Evolutionary conservation across 495 filamentous ascomycete species (phyloP).

Genomic region (Neurospora sp.): DNA sequence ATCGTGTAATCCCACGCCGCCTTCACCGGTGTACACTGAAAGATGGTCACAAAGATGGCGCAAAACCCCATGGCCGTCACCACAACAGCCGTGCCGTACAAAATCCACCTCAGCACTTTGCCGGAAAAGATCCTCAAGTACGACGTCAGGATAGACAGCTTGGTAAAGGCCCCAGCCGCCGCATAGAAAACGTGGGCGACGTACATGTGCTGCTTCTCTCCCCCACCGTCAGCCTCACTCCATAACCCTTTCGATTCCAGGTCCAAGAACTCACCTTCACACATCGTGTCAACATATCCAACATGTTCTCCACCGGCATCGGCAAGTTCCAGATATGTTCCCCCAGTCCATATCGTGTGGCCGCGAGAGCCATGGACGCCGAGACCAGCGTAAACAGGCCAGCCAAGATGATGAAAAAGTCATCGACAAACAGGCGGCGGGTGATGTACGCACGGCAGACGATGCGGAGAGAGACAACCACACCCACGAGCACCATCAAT

Average conservation of each 20-base stretch:
- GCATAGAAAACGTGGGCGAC: conserved; percentile 19
- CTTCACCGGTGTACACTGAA: conserved; percentile 36
- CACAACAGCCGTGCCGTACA: conserved; percentile 15
- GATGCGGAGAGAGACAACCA: conserved; percentile 8
- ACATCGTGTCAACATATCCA: conserved; percentile 6
- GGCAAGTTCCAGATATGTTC: conserved; percentile 22
- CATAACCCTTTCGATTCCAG: too few species aligned
- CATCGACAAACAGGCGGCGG: conserved; percentile 10
- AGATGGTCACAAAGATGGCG: conserved; percentile 27
- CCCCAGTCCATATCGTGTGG: conserved; percentile 16
- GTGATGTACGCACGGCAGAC: conserved; percentile 12
- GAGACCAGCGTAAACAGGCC: conserved; percentile 14
- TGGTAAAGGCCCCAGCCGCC: conserved; percentile 17
- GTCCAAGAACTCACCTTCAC: conserved; percentile 12
- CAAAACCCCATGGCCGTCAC: conserved; percentile 26
- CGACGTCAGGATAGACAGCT: conserved; percentile 22
- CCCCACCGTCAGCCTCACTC: background rate
- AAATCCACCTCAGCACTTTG: conserved; percentile 6
- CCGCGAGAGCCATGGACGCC: conserved; percentile 9
- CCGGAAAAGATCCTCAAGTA: conserved; percentile 21
- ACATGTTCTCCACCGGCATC: conserved; percentile 4
- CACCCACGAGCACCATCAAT: conserved; percentile 11
- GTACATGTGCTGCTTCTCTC: conserved; percentile 13
- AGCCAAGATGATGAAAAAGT: conserved; percentile 18
- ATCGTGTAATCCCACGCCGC: conserved; percentile 31